Base-by-base conservation (phyloP, 2,329 filamentous ascomycete species). In the Neonectria sp. region DNA sequence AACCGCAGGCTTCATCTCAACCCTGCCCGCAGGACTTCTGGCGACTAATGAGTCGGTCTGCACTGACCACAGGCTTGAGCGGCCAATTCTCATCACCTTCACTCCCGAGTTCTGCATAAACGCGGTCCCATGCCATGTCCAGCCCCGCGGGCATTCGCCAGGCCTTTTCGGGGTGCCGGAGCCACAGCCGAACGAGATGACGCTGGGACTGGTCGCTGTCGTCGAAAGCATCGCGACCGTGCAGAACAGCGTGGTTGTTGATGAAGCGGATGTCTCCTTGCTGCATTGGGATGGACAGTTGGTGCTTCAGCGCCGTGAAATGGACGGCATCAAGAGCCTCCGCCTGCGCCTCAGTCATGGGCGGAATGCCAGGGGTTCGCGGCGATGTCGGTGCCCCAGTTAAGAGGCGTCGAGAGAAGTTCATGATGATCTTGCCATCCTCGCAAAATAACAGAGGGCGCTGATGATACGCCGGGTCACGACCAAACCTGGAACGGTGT, bases 211-310 rank as follows among this genome's bases (percentile, higher is more conserved):
- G 43, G 11, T 56, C 60, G 15, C 40, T 53, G 25, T 63, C 60
- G 15, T 56, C 52, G 21, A 88, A 89, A 0, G 78, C 83, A 31
- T 85, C 85, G 1, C 87, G 79, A 0, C 84, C 83, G 62, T 89
- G 87, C 21, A 89, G 83, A 0, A 89, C 69, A 9, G 83, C 83
- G 3, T 88, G 73, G 71, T 89, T 89, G 68, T 89, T 89, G 33
- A 86, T 80, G 60, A 84, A 89, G 62, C 86, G 84, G 24, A 89
- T 83, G 71, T 89, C 86, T 0, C 86, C 86, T 45, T 82, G 81
- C 25, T 82, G 79, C 37, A 86, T 84, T 43, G 83, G 75, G 4
- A 85, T 83, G 3, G 82, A 77, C 4, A 84, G 79, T 6, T 79
- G 80, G 55, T 82, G 80, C 51, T 80, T 82, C 49, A 85, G 82